These are phyloP conservation scores for Aschersonia sp. DNA, from an alignment of 2,329 filamentous ascomycete genomes.

Conservation along the genomic window DNA sequence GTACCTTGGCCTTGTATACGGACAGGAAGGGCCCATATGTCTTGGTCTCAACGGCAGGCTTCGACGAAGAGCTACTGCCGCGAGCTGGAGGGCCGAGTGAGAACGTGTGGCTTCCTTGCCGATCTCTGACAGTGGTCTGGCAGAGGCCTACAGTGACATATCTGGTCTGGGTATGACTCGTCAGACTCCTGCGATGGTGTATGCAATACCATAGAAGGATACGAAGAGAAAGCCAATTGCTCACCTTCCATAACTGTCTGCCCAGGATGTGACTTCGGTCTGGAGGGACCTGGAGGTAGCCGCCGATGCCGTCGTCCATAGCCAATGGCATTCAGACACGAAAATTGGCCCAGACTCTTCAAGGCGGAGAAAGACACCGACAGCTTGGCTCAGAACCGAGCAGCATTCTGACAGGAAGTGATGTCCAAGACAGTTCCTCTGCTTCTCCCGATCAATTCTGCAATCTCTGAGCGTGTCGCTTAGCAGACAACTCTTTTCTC, in stretches of 20 bases:
- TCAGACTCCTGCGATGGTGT: not conserved
- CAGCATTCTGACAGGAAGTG: conserved; percentile 6
- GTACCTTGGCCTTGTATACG: conserved; percentile 42
- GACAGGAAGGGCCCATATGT: conserved; percentile 33
- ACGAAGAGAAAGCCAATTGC: conserved; percentile 3
- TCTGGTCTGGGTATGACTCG: conserved; percentile 28
- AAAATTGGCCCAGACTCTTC: not conserved
- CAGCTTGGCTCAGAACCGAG: not conserved
- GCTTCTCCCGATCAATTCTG: not conserved
- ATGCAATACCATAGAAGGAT: not conserved
- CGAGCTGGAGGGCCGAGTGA: conserved; percentile 26
- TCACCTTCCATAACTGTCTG: conserved; percentile 37
- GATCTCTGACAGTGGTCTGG: conserved; percentile 16
- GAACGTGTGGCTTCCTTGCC: conserved; percentile 19
- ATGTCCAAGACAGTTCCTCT: not conserved
- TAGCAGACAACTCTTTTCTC: too few relatives aligned
- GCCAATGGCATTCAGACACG: conserved; percentile 4
- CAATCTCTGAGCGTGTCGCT: too few relatives aligned
- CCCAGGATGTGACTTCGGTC: conserved; percentile 36
- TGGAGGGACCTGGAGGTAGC: conserved; percentile 33
- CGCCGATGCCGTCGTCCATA: conserved; percentile 26
- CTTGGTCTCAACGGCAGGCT: conserved; percentile 16
- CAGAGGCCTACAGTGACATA: conserved; percentile 40
- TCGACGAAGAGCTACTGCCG: conserved; percentile 22
- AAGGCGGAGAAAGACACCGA: not conserved